Evolutionary conservation across 805 yeast species (phyloP), one percentile per base, ranked within the genome.

Genomic region (Saccharomyces eubayanus): DNA sequence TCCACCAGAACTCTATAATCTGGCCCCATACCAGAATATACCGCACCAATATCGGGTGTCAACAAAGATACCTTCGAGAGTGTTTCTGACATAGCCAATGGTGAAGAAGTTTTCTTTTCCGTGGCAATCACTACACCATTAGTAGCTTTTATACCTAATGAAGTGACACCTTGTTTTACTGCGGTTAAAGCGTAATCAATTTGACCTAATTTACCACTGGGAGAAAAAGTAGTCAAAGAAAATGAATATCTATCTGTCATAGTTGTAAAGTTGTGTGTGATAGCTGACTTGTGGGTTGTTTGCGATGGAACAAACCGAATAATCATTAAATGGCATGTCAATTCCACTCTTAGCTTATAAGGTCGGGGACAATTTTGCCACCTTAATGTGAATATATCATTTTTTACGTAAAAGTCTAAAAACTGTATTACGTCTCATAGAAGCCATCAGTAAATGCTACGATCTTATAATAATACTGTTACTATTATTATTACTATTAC

Each of bases 201-300:
- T 75, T 94, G 99, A 50, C 91, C 96, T 61, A 94, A 81, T 77
- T 94, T 94, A 62, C 99, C 99, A 72, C 96, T 89, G 67, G 99
- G 99, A 50, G 98, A 92, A 72, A 94, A 94, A 16, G 99, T 94
- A 28, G 99, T 94, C 58, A 94, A 80, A 27, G 99, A 94, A 70
- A 94, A 94, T 21, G 98, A 90, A 74, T 94, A 94, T 79, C 99
- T 84, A 72, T 94, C 99, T 56, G 99, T 96, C 98, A 94, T 94
- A 57, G 45, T 69, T 51, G 9, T 31, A 20, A 24, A 27, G n/a
- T 8, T 41, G 47, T 28, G 16, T 14, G 16, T 46, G 30, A 46
- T 46, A 14, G 29, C 3, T 46, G 29, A 6, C 29, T 36, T 36
- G 6, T 36, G 43, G 43, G 11, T 6, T 36, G 21, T 11, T 36